phyloP scores from a whole-genome alignment of 768 basidiomycete species.

The Lactarius trivialis region DNA sequence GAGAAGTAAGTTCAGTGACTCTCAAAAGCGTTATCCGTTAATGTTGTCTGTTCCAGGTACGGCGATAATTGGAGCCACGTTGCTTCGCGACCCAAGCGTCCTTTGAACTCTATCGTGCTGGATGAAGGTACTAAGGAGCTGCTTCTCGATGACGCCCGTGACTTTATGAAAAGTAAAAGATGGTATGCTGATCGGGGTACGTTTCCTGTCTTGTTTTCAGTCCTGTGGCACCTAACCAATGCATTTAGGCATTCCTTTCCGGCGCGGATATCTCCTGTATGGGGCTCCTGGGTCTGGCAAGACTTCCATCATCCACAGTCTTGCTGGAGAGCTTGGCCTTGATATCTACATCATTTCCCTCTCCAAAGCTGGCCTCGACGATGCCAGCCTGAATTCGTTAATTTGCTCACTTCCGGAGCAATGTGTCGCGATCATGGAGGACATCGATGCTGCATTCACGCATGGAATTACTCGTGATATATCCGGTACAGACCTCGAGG shows the following conservation, averaged over 20 bases:
- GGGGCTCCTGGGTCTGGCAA: slow-evolving; percentile 76
- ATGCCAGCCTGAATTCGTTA: slow-evolving; percentile 48
- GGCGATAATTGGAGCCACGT: slow-evolving; percentile 46
- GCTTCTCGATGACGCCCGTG: slow-evolving; percentile 59
- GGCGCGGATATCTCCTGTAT: slow-evolving; percentile 71
- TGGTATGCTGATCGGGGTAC: slow-evolving; percentile 70
- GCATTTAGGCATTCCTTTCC: slow-evolving; percentile 55
- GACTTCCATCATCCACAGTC: slow-evolving; percentile 66
- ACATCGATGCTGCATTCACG: slow-evolving; percentile 73
- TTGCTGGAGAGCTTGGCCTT: slow-evolving; percentile 72
- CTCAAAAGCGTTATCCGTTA: background rate
- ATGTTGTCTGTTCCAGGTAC: slow-evolving; percentile 4
- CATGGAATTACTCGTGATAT: slow-evolving; percentile 36
- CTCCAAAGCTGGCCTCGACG: slow-evolving; percentile 56
- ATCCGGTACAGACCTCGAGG: slow-evolving; percentile 17
- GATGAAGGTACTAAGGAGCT: slow-evolving; percentile 63
- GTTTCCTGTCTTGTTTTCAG: background rate
- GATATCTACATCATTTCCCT: slow-evolving; percentile 70
- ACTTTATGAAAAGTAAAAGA: slow-evolving; percentile 58
- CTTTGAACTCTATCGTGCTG: slow-evolving; percentile 59
- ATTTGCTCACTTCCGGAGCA: slow-evolving; percentile 58
- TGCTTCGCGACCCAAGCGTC: slow-evolving; percentile 55
- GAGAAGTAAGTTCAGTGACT: slow-evolving; percentile 31
- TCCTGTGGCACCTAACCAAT: background rate
- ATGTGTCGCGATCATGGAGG: slow-evolving; percentile 78